Base-by-base conservation (phyloP, 208 protist genomes). In the Leishmania guyanensis region DNA sequence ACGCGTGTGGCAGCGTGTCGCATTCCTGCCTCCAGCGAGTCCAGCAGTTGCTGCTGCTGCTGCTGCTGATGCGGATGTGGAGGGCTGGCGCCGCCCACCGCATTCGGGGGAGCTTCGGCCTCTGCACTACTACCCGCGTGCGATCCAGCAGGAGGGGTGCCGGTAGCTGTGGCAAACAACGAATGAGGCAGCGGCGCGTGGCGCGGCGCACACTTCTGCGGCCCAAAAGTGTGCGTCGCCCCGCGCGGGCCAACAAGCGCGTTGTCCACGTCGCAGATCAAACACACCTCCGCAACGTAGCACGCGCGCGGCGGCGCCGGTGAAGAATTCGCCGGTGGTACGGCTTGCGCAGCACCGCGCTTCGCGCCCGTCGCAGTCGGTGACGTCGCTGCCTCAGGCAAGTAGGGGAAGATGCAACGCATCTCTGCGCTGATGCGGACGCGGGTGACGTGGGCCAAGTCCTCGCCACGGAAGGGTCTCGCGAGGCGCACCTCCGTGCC, bases 231-330 rank as follows among this genome's bases (percentile, higher is more conserved):
- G 64, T 85, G 85, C 51, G 93, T 95, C 2, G 93, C 93, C 0
- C 93, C 93, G 72, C 80, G 84, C 17, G 87, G 84, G 0, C 93
- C 93, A 16, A 94, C 83, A 3, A 97, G 86, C 0, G 93, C 82
- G 78, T 91, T 95, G 68, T 91, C 86, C 5, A 94, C 92, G 85
- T 97, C 93, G 78, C 93, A 92, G 74, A 96, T 94, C 1, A 96
- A 77, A 62, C 84, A 87, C 48, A 96, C 65, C 65, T 91, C 76
- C 68, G 26, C 20, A 10, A 86, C 33, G 71, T 68, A 58, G n/a
- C 70, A 56, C 70, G n/a, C 51, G 53, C 54, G 5, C 9, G 60
- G 22, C 3, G 60, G 60, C 12, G 60, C 14, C n/a, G n/a, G 60
- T 66, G 60, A 66, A 29, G 29, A 66, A 14, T 16, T 22, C 60